These are phyloP conservation scores for Ligustrum vulgare DNA, from an alignment of 257 asterid species.

Conservation along the genomic window DNA sequence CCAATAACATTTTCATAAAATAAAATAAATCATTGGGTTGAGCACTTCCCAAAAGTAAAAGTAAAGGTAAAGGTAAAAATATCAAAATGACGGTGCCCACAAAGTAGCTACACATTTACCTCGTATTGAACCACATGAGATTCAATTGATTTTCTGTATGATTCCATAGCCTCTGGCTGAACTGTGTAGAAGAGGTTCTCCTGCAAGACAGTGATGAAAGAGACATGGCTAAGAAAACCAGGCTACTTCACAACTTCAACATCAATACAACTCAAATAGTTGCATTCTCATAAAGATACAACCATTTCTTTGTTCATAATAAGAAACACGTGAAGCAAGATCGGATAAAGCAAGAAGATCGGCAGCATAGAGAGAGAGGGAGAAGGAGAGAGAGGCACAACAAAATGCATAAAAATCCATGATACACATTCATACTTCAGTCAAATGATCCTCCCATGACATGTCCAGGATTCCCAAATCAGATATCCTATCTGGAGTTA, in stretches of 20 bases:
- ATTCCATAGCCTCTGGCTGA: slow-evolving; percentile 64
- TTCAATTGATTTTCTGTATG: slow-evolving; percentile 65
- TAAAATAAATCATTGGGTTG: background rate
- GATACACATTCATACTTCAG: slow-evolving; percentile 52
- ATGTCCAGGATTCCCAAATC: slow-evolving; percentile 52
- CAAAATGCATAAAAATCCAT: slow-evolving; percentile 19
- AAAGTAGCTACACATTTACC: slow-evolving; percentile 49
- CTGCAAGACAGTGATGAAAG: slow-evolving; percentile 40
- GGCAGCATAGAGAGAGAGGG: slow-evolving; percentile 7
- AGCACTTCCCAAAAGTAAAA: background rate
- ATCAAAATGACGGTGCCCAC: slow-evolving; percentile 12
- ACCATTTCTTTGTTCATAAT: slow-evolving; percentile 10
- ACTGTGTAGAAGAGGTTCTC: slow-evolving; percentile 74
- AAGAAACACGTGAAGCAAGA: slow-evolving; percentile 23
- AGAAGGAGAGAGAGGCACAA: slow-evolving; percentile 2
- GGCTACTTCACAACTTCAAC: slow-evolving; percentile 16
- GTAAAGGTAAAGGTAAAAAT: too few species aligned
- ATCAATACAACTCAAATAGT: slow-evolving; percentile 12
- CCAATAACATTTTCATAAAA: slow-evolving; percentile 11
- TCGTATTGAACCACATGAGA: slow-evolving; percentile 54
- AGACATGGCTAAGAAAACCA: slow-evolving; percentile 21
- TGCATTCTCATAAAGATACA: slow-evolving; percentile 16
- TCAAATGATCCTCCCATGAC: slow-evolving; percentile 60
- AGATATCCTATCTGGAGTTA: slow-evolving; percentile 60
- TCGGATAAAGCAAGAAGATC: slow-evolving; percentile 1